phyloP scores from a whole-genome alignment of 2,329 filamentous ascomycete genomes.

The Arthrocladium fulminans region DNA sequence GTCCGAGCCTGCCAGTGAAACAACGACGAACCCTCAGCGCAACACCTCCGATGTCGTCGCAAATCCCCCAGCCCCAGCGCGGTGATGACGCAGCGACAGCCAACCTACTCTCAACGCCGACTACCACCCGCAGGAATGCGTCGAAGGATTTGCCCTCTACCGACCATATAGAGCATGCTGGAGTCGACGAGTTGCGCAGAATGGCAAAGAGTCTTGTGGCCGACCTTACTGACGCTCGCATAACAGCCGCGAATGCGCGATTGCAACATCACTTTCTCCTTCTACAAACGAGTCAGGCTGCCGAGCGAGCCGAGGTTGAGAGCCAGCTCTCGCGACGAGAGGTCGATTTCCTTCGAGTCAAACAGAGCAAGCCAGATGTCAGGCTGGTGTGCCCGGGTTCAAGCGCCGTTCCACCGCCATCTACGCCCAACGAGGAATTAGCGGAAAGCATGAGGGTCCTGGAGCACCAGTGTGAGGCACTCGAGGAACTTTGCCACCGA shows the following conservation, averaged over 20 bases:
- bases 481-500: conserved; percentile 53
- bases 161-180: conserved; percentile 46
- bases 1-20: conserved; percentile 57
- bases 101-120: conserved; percentile 37
- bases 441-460: conserved; percentile 55
- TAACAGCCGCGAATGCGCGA: conserved; percentile 82
- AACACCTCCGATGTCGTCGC: conserved; percentile 34
- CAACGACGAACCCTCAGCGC: conserved; percentile 41
- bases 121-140: conserved; percentile 35
- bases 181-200: conserved; percentile 43
- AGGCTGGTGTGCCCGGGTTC: conserved; percentile 37
- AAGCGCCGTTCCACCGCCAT: conserved; percentile 29
- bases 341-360: conserved; percentile 70
- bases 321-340: conserved; percentile 85
- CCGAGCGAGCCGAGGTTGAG: conserved; percentile 81
- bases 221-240: conserved; percentile 59
- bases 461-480: conserved; percentile 47
- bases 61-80: conserved; percentile 28
- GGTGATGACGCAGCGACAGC: background rate
- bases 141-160: conserved; percentile 38
- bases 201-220: conserved; percentile 47
- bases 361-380: conserved; percentile 48
- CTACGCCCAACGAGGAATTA: conserved; percentile 52
- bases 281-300: conserved; percentile 74
- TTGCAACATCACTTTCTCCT: conserved; percentile 77